Evolutionary conservation across 441 rosid genomes (phyloP), one percentile per base, ranked within the genome.

Genomic region (Erodium texanum): DNA sequence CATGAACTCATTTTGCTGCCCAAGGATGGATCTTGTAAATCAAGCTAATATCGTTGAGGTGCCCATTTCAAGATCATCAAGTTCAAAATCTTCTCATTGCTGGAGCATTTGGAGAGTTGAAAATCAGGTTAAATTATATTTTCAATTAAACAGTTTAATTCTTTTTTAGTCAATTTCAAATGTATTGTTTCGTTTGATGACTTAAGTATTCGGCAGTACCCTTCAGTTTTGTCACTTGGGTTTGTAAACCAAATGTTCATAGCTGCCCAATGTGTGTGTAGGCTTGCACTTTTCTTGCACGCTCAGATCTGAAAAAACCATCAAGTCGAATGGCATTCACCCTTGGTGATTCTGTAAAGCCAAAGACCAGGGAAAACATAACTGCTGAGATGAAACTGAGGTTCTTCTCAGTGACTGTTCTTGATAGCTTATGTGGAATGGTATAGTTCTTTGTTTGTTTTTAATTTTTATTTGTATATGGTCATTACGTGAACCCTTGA

Each of bases 41-140:
- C 98, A 89, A 73, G 80, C 89, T 69, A 95, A 85, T 81, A 86
- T 92, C 70, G 71, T 72, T 73, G 99, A 95, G 61, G 70, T 83
- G 74, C 93, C 97, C 64, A 76, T 90, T 74, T 84, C 96, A 22
- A 92, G 92, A 83, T 90, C 92, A 64, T 84, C 87, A 52, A 86
- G 86, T 77, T 83, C 96, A 68, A 92, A 83, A 83, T 80, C 85
- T 56, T 86, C 87, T 73, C 96, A 90, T 59, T 82, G 87, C 84
- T 95, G 98, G 99, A 89, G 98, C 84, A 80, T 95, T 77, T 95
- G 99, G 99, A 95, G 84, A 83, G 89, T 95, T 77, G 96, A 89
- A 75, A 95, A 95, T 85, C 99, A 92, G 99, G 99, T 95, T 76
- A 24, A 73, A 41, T 59, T 67, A 69, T 45, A 54, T 52, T 22